Base-by-base conservation (phyloP, 257 asterid species). In the Solanum rostratum region DNA sequence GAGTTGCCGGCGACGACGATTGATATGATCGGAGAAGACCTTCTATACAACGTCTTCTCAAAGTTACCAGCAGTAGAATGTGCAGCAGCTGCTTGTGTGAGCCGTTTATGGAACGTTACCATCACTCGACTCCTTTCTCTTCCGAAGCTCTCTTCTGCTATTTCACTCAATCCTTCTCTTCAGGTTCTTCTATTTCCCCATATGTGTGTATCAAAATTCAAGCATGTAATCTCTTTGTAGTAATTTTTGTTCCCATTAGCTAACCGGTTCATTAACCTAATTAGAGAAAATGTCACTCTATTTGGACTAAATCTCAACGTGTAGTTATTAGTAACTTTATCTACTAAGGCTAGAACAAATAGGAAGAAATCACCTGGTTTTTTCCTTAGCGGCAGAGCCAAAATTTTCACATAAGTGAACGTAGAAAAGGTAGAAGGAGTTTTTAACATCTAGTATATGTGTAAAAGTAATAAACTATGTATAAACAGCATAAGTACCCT, bases 21-120 rank as follows among this genome's bases (percentile, higher is more conserved):
- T 63, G 96, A 91, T 12, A 93, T 86, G 86, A 78, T 96, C 80
- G 95, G 93, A 30, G 89, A 91, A 43, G 99, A 96, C 88, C 90
- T 94, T n/a, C 57, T 92, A 52, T 89, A 85, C 70, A 92, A 89
- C 86, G 84, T 94, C 80, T 90, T 96, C 52, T 80, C 88, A 59
- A 92, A 95, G 62, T 88, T 96, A 53, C 97, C 98, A 37, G 99
- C 98, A 13, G 7, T 50, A 20, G 85, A 91, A 18, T 96, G 93
- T 84, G 95, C 97, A 30, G 86, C 92, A 79, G 98, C 97, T 7
- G 93, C 97, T 7, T 96, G 98, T 84, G 99, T 96, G 65, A 90
- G 88, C 93, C 96, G 92, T 86, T 91, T 90, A 12, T 96, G 99
- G 99, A 94, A 87, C 86, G 84, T 89, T 66, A 78, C 91, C 62